A percentile compares a stretch with the other conserved stretches of the same genome.
Conservation (phyloP, 768 basidiomycete genomes). For the Clathrus columnatus region DNA sequence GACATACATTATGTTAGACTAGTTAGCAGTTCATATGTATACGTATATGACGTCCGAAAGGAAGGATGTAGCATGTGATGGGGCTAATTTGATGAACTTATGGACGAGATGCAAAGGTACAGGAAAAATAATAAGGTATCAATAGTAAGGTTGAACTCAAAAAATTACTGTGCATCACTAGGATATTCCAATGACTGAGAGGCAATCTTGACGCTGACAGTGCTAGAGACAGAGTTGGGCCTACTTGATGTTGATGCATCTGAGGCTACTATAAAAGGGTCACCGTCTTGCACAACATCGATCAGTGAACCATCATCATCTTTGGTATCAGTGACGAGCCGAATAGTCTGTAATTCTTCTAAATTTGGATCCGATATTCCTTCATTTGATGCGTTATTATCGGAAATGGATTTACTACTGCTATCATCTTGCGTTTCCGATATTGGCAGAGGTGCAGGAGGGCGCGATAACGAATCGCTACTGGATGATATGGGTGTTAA, state of each 20-base stretch:
- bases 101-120: not conserved
- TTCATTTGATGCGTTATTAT: not conserved
- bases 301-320: conserved; percentile 4
- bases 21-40: no score
- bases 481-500: not conserved
- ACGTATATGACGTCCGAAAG: not conserved
- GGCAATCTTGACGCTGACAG: not conserved
- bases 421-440: not conserved
- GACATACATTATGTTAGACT: no score
- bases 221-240: not conserved
- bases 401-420: not conserved
- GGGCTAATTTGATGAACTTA: not conserved
- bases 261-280: not conserved
- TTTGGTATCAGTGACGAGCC: not conserved
- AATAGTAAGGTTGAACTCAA: not conserved
- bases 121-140: not conserved
- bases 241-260: not conserved
- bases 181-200: not conserved
- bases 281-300: not conserved
- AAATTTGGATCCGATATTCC: not conserved
- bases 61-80: not conserved
- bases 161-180: not conserved
- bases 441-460: not conserved
- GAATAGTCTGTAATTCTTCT: not conserved
- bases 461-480: not conserved